These are phyloP conservation scores for Cladophialophora exuberans DNA, from an alignment of 2,329 filamentous ascomycete genomes.

Conservation along the genomic window DNA sequence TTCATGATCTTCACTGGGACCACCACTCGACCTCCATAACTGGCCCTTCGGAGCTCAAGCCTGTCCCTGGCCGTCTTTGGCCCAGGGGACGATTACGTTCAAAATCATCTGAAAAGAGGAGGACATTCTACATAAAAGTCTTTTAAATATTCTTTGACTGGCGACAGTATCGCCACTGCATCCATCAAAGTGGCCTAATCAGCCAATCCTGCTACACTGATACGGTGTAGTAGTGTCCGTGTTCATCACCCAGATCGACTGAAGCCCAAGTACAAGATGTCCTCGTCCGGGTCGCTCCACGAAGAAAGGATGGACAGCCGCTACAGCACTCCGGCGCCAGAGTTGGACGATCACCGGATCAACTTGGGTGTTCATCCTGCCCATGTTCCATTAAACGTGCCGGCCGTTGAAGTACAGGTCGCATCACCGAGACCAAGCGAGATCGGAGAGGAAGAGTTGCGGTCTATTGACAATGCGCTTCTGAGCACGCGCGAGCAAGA, in stretches of 20 bases:
- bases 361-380: conserved; percentile 39
- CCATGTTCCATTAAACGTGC: conserved; percentile 56
- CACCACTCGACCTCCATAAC: conserved; percentile 97
- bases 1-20: conserved; percentile 95
- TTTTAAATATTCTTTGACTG: neutral
- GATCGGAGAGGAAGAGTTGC: conserved; percentile 41
- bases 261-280: conserved; percentile 38
- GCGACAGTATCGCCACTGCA: conserved; percentile 7
- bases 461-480: conserved; percentile 42
- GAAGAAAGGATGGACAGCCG: conserved; percentile 64
- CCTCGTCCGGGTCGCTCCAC: conserved; percentile 58
- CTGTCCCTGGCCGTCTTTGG: conserved; percentile 18
- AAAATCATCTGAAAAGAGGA: conserved; percentile 10
- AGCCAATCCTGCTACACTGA: conserved; percentile 9
- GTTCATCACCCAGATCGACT: conserved; percentile 1
- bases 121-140: neutral
- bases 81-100: conserved; percentile 8
- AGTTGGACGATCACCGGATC: conserved; percentile 82
- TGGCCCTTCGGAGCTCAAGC: conserved; percentile 46
- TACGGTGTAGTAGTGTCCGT: conserved; percentile 9
- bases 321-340: conserved; percentile 66
- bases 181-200: conserved; percentile 19
- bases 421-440: conserved; percentile 37
- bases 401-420: conserved; percentile 30
- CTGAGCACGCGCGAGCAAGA: conserved; percentile 21